Conservation (phyloP, 352 stramenopile species). For the Globisporangium ultimum region DNA sequence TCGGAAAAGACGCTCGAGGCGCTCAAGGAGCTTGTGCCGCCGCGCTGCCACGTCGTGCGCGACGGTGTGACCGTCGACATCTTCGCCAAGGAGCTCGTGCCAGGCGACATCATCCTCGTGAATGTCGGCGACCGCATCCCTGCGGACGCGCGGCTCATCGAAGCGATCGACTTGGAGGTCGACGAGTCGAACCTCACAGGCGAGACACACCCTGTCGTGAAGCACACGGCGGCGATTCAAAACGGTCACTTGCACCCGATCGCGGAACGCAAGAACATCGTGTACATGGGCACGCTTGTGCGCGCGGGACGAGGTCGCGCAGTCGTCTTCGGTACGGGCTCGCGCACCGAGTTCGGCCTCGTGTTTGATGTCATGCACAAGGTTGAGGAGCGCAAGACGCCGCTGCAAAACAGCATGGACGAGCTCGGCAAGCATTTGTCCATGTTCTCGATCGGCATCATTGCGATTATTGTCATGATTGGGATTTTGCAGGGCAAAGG, state of each 20-base stretch:
- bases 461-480: constrained; percentile 92
- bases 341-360: constrained; percentile 94
- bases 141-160: constrained; percentile 88
- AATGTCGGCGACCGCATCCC: constrained; percentile 92
- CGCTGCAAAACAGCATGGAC: constrained; percentile 95
- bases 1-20: constrained; percentile 86
- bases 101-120: constrained; percentile 87
- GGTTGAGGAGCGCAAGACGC: constrained; percentile 92
- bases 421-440: constrained; percentile 94
- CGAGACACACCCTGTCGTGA: constrained; percentile 86
- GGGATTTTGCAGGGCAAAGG: constrained; percentile 91
- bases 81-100: constrained; percentile 72
- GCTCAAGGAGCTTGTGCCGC: constrained; percentile 77
- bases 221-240: constrained; percentile 58
- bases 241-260: constrained; percentile 69
- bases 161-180: constrained; percentile 86
- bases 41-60: constrained; percentile 61
- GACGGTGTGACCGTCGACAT: constrained; percentile 58
- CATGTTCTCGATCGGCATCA: constrained; percentile 91
- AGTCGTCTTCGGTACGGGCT: constrained; percentile 93
- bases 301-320: constrained; percentile 89
- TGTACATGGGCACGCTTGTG: constrained; percentile 97
- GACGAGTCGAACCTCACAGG: constrained; percentile 95
- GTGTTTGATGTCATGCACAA: constrained; percentile 94
- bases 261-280: constrained; percentile 87